Evolutionary conservation across 768 basidiomycete genomes (phyloP), one percentile per base, ranked within the genome.

Genomic region (Holtermannia corniformis): DNA sequence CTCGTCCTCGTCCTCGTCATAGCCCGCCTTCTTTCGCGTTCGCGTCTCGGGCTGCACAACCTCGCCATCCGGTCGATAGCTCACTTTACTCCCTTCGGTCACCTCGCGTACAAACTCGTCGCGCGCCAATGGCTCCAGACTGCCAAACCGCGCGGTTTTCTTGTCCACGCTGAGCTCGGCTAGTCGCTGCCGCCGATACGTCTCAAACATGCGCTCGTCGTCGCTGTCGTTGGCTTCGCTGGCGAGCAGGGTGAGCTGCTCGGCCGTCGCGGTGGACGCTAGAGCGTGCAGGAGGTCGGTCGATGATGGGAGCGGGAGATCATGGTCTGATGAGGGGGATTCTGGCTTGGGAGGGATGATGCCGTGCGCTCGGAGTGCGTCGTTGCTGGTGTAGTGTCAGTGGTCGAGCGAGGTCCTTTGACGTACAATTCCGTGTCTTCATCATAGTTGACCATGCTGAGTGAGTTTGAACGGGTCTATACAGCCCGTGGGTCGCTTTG

Each of bases 41-140:
- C 25, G 44, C 10, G 16, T 45, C n/a, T 49, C 64, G 12, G 74
- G 78, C 47, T 81, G 79, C 54, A 80, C 77, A 7, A 80, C 76
- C 47, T 85, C 83, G 7, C 67, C 69, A 23, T 78, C 84, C 5
- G 79, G 78, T 27, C 60, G 61, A 49, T 85, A 81, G 57, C 81
- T 76, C 10, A 80, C 70, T 54, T 79, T 79, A 72, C 91, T 96
- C 3, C 88, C 87, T 56, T 97, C 92, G 0, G 91, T 97, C 11
- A 99, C 87, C 67, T 97, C 91, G 44, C 85, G 78, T 40, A 86
- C 93, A 72, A 96, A 99, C 68, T 95, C 92, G 14, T 90, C 90
- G 58, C 93, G 77, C 22, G 84, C 81, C 54, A 99, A 92, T 0
- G 90, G 89, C 67, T 86, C 84, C 44, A 95, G 79, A 22, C 81